Evolutionary conservation across 176 grass and related monocot species (phyloP), one percentile per base, ranked within the genome.

Genomic region (Ensete glaucum): DNA sequence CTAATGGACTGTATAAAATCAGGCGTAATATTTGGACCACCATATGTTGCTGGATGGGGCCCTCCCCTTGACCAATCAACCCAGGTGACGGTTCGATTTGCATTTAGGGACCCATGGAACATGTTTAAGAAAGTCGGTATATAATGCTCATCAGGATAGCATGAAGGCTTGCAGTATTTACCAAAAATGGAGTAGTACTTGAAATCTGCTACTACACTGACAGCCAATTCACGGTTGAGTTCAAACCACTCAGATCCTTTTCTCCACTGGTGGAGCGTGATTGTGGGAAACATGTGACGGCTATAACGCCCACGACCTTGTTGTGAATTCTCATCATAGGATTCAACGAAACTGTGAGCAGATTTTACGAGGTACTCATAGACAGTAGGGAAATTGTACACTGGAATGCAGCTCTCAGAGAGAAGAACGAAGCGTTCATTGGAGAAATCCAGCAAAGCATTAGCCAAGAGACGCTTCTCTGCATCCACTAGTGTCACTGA

Each of bases 211-310:
- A 77, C 60, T 0, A 77, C 19, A 53, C 9, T 24, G 9, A 77
- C 49, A 10, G 75, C 75, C 60, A 77, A 53, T 66, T 77, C 60
- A 16, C 75, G 75, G 60, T 52, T 77, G 60, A 77, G 59, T 22
- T 77, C 59, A 49, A 77, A 77, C 75, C 75, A 77, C 49, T 77
- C 19, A 17, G 75, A 77, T 21, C 75, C 75, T 53, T 77, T 77
- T 17, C 75, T 50, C 75, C 75, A 77, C 14, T 77, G 75, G 9
- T 23, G 9, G 60, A 77, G 58, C 2, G 53, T 64, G 59, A 77
- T 64, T 53, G 34, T 24, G 6, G 75, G 75, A 13, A 50, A 20
- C 75, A 77, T 77, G 49, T 13, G 1, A 52, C 59, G 75, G 60
- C 52, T 64, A 52, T 77, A 77, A 2, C 75, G 58, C 19, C 75